Base-by-base conservation (phyloP, 176 grass and related monocot genomes). In the Eragrostis nindensis region DNA sequence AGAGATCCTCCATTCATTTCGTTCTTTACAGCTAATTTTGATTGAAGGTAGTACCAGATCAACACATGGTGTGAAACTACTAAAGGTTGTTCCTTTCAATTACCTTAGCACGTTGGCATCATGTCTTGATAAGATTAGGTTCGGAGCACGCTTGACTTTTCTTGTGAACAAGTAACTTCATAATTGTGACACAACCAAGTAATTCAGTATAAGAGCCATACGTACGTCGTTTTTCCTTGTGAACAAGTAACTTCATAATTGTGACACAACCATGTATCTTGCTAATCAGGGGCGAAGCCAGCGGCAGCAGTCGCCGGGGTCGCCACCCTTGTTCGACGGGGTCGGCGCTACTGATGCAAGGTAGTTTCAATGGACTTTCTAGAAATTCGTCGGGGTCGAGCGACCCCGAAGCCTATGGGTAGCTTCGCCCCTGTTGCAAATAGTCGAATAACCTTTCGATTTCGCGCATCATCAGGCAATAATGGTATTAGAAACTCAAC, bases 1-100 rank as follows among this genome's bases (percentile, higher is more conserved):
- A 50, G 29, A 53, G 17, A 64, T 64, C 29, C 8, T 39, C 7
- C 13, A 36, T 70, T 82, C 11, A 9, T 76, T 81, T 76, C 7
- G 11, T 77, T 76, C 44, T 22, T 41, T 76, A 41, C 44, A 49
- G 5, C 11, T 32, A 72, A 46, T 19, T 32, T 52, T 12, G 26
- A 30, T 54, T 11, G 3, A 72, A 52, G 46, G 15, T 3, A 10
- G 46, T 21, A 21, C 16, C 46, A 49, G 29, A 16, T 26, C 5
- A 12, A 66, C 49, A 46, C 66, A 24, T 65, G 27, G 53, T 76
- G 82, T 62, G 45, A 70, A 77, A 52, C 47, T 19, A 71, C 16
- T 53, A 54, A 18, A 8, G 22, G 32, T 8, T 49, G 32, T 11
- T 39, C 45, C 22, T 46, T 26, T 10, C 32, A 73, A 54, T 73